These are phyloP conservation scores for Sarocladiaceae sp. DNA, from an alignment of 2,329 filamentous ascomycete species.

Conservation along the genomic window DNA sequence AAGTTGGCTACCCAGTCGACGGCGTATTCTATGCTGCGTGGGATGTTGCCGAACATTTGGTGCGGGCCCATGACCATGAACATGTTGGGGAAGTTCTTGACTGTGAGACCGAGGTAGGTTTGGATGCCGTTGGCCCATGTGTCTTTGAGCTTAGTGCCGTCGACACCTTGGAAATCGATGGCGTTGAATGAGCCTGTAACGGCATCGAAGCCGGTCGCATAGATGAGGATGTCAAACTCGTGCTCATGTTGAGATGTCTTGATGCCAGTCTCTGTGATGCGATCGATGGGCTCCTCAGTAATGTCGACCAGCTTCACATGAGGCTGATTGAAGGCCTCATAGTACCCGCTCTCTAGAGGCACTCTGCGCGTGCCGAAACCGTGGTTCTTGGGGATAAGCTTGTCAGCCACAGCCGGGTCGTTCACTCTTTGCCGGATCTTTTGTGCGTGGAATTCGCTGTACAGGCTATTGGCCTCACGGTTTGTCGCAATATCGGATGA, in stretches of 20 bases:
- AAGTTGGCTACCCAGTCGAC: slow-evolving; percentile 33
- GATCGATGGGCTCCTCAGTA: slow-evolving; percentile 33
- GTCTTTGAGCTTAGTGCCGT: slow-evolving; percentile 27
- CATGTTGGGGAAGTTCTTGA: slow-evolving; percentile 43
- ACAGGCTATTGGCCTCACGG: background rate
- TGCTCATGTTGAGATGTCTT: slow-evolving; percentile 23
- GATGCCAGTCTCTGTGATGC: slow-evolving; percentile 31
- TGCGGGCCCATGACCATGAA: slow-evolving; percentile 41
- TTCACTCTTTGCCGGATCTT: slow-evolving; percentile 21
- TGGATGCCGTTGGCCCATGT: slow-evolving; percentile 31
- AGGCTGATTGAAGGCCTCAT: slow-evolving; percentile 42
- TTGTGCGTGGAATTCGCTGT: slow-evolving; percentile 2
- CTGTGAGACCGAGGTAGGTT: slow-evolving; percentile 37
- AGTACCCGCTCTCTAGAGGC: slow-evolving; percentile 43
- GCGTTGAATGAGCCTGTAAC: slow-evolving; percentile 26
- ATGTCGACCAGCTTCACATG: slow-evolving; percentile 44
- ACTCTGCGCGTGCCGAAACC: slow-evolving; percentile 24
- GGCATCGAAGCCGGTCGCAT: slow-evolving; percentile 39
- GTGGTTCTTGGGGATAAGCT: slow-evolving; percentile 26
- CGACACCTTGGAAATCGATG: slow-evolving; percentile 41
- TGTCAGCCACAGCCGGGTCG: slow-evolving; percentile 29
- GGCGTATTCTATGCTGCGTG: slow-evolving; percentile 36
- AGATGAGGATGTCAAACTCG: slow-evolving; percentile 23
- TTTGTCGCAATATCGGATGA: slow-evolving; percentile 27
- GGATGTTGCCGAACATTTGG: slow-evolving; percentile 39